Percentiles rank a stretch among this genome's conserved stretches.
phyloP scores from a whole-genome alignment of 352 stramenopile genomes.

The Hyaloperonospora brassicae region DNA sequence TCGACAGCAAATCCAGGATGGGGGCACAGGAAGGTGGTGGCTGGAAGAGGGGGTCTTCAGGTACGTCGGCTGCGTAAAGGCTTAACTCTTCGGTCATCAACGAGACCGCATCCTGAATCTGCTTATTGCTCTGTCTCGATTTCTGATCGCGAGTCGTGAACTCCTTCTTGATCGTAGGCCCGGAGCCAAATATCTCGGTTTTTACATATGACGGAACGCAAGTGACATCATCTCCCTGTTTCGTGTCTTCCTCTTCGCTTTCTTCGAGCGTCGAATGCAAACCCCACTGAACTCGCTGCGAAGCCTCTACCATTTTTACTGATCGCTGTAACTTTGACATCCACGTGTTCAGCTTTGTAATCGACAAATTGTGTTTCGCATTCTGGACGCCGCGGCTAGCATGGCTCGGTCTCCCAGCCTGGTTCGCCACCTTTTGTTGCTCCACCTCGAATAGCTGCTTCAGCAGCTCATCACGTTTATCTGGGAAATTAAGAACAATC shows the following conservation, averaged over 20 bases:
- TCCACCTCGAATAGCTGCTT: slow-evolving; percentile 60
- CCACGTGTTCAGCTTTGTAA: slow-evolving; percentile 75
- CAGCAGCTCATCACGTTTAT: slow-evolving; percentile 47
- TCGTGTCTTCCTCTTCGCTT: slow-evolving; percentile 22
- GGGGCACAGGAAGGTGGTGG: slow-evolving; percentile 41
- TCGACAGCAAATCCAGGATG: slow-evolving; percentile 63
- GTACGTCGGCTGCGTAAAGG: slow-evolving; percentile 45
- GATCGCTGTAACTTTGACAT: slow-evolving; percentile 60
- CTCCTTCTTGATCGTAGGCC: slow-evolving; percentile 61
- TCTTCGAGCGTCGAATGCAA: slow-evolving; percentile 11
- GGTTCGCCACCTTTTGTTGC: slow-evolving; percentile 37
- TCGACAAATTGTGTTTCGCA: slow-evolving; percentile 65
- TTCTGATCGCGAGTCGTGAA: slow-evolving; percentile 73
- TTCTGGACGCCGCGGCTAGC: slow-evolving; percentile 53
- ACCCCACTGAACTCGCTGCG: slow-evolving; percentile 66
- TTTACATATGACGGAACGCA: slow-evolving; percentile 27
- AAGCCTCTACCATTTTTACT: slow-evolving; percentile 69
- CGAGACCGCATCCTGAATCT: slow-evolving; percentile 49
- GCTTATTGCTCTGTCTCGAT: slow-evolving; percentile 40
- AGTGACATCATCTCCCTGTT: slow-evolving; percentile 8
- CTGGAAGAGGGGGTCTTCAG: slow-evolving; percentile 42
- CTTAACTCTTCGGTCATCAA: slow-evolving; percentile 67
- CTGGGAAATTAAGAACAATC: slow-evolving; percentile 69
- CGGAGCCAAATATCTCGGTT: slow-evolving; percentile 44
- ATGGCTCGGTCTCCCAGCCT: slow-evolving; percentile 22